A percentile compares a stretch with the other conserved stretches of the same genome.
Conservation (phyloP, 352 stramenopile genomes). For the Phytophthora litchii region DNA sequence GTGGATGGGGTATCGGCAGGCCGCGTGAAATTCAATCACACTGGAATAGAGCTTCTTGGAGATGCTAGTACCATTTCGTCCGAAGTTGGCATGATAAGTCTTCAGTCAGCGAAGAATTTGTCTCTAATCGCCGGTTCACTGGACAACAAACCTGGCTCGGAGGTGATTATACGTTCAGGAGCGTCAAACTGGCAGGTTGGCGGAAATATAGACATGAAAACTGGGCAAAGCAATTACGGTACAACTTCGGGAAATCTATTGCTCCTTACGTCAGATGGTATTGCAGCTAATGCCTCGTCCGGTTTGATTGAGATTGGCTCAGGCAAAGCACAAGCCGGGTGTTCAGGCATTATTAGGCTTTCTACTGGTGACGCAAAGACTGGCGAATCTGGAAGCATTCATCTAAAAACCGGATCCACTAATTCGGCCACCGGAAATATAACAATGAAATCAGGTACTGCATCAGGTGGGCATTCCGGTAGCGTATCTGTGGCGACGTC, state of each 20-base stretch:
- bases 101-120: slow-evolving; percentile 43
- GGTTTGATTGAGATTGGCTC: slow-evolving; percentile 30
- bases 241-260: slow-evolving; percentile 30
- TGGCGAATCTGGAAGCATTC: slow-evolving; percentile 28
- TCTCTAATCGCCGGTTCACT: slow-evolving; percentile 35
- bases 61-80: slow-evolving; percentile 44
- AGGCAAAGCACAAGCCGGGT: slow-evolving; percentile 15
- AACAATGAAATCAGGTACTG: slow-evolving; percentile 8
- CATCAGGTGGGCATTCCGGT: slow-evolving; percentile 13
- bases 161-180: slow-evolving; percentile 40
- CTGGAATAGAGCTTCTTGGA: slow-evolving; percentile 44
- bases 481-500: slow-evolving; percentile 8
- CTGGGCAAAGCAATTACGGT: slow-evolving; percentile 42
- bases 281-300: slow-evolving; percentile 20
- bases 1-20: slow-evolving; percentile 25
- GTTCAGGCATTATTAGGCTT: slow-evolving; percentile 30
- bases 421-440: slow-evolving; percentile 21
- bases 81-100: slow-evolving; percentile 44
- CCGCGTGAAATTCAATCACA: slow-evolving; percentile 46
- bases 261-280: slow-evolving; percentile 26
- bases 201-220: slow-evolving; percentile 43
- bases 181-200: slow-evolving; percentile 41
- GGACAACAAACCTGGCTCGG: slow-evolving; percentile 47
- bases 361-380: slow-evolving; percentile 16
- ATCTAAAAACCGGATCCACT: slow-evolving; percentile 18